Evolutionary conservation across 2,329 filamentous ascomycete species (phyloP).

Genomic region (Rutstroemia sp.): DNA sequence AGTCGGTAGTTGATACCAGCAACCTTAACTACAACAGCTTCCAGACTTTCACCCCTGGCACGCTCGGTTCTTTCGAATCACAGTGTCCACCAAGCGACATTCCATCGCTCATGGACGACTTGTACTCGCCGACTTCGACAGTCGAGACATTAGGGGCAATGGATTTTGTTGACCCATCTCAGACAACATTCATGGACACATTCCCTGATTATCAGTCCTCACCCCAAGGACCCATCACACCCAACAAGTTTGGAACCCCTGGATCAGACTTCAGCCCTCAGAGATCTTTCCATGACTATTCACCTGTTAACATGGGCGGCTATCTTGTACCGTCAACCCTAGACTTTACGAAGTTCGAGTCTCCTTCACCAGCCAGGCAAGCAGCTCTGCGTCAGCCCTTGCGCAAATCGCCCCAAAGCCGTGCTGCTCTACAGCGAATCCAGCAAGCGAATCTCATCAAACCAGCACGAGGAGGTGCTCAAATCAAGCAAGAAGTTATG

Average conservation of each 20-base stretch:
- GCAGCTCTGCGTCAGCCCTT: not conserved
- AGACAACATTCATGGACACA: conserved; percentile 21
- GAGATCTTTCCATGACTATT: not conserved
- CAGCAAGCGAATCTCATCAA: conserved; percentile 3
- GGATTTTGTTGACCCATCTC: conserved; percentile 22
- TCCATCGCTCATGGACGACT: conserved; percentile 15
- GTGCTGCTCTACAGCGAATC: conserved; percentile 12
- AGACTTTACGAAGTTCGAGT: not conserved
- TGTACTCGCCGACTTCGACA: conserved; percentile 17
- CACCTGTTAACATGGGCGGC: not conserved
- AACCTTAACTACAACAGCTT: conserved; percentile 7
- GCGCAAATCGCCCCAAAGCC: not conserved
- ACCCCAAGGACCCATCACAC: conserved; percentile 10
- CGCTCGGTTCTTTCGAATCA: conserved; percentile 4
- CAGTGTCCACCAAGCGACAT: conserved; percentile 12
- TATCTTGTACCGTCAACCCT: not conserved
- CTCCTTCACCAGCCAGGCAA: conserved; percentile 9
- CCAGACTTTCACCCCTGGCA: not conserved
- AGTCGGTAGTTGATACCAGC: conserved; percentile 7
- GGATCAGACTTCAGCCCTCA: not conserved
- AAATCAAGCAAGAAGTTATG: not conserved
- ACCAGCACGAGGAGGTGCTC: not conserved
- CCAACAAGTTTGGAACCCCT: conserved; percentile 3
- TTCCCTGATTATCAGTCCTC: conserved; percentile 10
- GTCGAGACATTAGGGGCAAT: conserved; percentile 12